Base-by-base conservation (phyloP, 345 rosid species). In the Gossypium thurberi region DNA sequence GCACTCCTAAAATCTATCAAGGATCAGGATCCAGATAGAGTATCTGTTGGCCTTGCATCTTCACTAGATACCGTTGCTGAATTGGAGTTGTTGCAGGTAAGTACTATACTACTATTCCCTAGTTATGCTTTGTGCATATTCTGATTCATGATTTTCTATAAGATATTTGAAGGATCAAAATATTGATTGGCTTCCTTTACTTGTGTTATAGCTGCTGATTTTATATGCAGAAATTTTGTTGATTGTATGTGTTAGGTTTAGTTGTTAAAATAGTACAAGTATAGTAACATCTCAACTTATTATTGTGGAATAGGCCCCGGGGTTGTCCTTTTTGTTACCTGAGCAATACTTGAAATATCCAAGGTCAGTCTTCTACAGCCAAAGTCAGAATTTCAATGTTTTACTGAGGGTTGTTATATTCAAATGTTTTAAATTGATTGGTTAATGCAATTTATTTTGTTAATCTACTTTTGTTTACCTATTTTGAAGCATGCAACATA, bases 1-100 rank as follows among this genome's bases (percentile, higher is more conserved):
- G 86, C 81, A 13, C 97, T 94, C 73, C 77, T 90, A 74, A 84
- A 83, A 74, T 76, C 66, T 65, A 89, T 94, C 51, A 89, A 90
- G 87, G 91, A 90, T 51, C 89, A 94, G 85, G 94, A 92, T 80
- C 92, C 98, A 33, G 98, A 94, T 84, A 89, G 81, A 84, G 92
- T 92, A 61, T 94, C 98, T 52, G 79, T 90, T 61, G 90, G 91
- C 78, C 88, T 94, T 73, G 94, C 98, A 70, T 82, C 97, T 52
- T 84, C 97, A 40, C 79, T 90, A 68, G 95, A 92, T 75, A 85
- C 89, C 33, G 85, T 94, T 85, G 97, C 98, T 4, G 89, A 94
- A 67, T 65, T 94, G 53, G 98, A 92, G 85, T 82, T 92, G 83
- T 84, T 94, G 82, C 98, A 92, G 86, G 98, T 89, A 81, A 73